A percentile compares a stretch with the other conserved stretches of the same genome.
phyloP scores from a whole-genome alignment of 192 early-diverging fungal genomes.

The Coemansia sp. region DNA sequence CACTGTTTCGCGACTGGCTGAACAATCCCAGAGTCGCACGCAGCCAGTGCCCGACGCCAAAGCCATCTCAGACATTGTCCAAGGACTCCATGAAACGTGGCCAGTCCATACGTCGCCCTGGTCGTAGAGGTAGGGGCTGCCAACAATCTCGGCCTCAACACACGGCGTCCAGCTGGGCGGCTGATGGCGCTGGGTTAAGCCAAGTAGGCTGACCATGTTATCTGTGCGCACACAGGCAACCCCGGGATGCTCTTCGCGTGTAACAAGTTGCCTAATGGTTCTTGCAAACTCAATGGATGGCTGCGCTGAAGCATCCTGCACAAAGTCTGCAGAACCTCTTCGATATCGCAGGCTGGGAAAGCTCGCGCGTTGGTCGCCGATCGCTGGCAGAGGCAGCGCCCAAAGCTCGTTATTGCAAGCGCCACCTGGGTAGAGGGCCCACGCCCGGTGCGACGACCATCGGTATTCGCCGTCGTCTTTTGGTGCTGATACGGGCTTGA shows the following conservation, averaged over 20 bases:
- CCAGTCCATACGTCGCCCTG: slow-evolving; percentile 32
- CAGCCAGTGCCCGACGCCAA: slow-evolving; percentile 30
- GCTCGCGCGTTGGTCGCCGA: not conserved
- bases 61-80: slow-evolving; percentile 23
- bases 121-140: slow-evolving; percentile 21
- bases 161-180: not conserved
- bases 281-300: slow-evolving; percentile 36
- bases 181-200: slow-evolving; percentile 6
- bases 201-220: slow-evolving; percentile 25
- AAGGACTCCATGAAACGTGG: slow-evolving; percentile 37
- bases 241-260: slow-evolving; percentile 12
- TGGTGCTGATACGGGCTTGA: not conserved
- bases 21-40: slow-evolving; percentile 36
- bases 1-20: not conserved
- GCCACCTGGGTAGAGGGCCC: slow-evolving; percentile 34
- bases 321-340: not conserved
- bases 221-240: slow-evolving; percentile 39
- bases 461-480: not conserved
- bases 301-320: not conserved
- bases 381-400: slow-evolving; percentile 16
- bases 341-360: slow-evolving; percentile 11
- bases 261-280: slow-evolving; percentile 23
- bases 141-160: slow-evolving; percentile 7
- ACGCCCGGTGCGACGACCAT: slow-evolving; percentile 29
- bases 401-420: slow-evolving; percentile 35